Base-by-base conservation (phyloP, 257 asterid species). In the Solanum stenotomum region DNA sequence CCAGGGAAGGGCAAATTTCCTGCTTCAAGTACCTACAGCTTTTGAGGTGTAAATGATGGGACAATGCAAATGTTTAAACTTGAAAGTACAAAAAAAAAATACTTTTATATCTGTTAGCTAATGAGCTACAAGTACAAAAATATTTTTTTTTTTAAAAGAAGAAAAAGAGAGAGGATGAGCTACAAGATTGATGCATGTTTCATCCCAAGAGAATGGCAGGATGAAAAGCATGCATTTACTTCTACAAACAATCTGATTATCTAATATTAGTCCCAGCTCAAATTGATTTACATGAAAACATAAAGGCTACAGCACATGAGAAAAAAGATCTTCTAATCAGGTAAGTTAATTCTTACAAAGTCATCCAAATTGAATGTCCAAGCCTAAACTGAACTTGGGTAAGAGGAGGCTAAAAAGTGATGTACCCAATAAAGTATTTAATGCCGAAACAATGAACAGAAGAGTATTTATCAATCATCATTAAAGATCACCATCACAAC, bases 11-110 rank as follows among this genome's bases (percentile, higher is more conserved):
- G 46, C 67, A 70, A 40, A 12, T 88, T 88, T 88, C 93, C 90
- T 88, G 88, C 90, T 84, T 90, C 75, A 83, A 94, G 91, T 74
- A 93, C 94, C 97, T 95, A 90, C 85, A 88, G 78, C 84, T 44
- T 78, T 87, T 72, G 31, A 31, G 42, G 31, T 46, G 89, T 89
- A 84, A 91, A 85, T 72, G 79, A 63, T 90, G 18, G 46, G 70
- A 33, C 71, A 65, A 38, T 37, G 49, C 22, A 82, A 65, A 81
- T 74, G 44, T 20, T 40, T 18, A 34, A 78, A 81, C 27, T 34
- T 16, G 61, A 12, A 20, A 31, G 14, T 33, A 52, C 6, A n/a
- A 74, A 38, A 14, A 74, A 44, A 65, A 65, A 38, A 40, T 40
- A 59, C 15, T 35, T 84, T 34, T 71, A 74, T 35, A 74, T 74